A percentile compares a stretch with the other conserved stretches of the same genome.
These are phyloP conservation scores for Apiospora sp. DNA, from an alignment of 2,329 filamentous ascomycete genomes.

Conservation along the genomic window DNA sequence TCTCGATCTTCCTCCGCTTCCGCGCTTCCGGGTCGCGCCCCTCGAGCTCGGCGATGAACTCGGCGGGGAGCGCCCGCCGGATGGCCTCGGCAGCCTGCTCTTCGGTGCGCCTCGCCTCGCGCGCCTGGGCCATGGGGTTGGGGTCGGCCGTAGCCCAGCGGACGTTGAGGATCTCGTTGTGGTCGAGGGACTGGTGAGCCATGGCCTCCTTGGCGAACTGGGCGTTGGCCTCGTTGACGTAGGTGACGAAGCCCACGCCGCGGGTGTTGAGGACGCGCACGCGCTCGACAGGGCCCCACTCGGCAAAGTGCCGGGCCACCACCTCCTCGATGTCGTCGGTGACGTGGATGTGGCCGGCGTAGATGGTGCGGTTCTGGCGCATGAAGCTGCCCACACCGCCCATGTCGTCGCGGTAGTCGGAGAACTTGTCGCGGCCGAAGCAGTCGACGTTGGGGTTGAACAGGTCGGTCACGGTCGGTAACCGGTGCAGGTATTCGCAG, in stretches of 20 bases:
- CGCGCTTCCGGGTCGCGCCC: constrained; percentile 86
- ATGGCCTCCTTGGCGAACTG: constrained; percentile 96
- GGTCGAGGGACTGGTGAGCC: constrained; percentile 91
- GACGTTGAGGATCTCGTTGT: constrained; percentile 92
- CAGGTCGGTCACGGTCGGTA: constrained; percentile 86
- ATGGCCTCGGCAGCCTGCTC: constrained; percentile 97
- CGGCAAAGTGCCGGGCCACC: constrained; percentile 91
- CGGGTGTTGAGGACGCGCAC: constrained; percentile 86
- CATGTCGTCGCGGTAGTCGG: constrained; percentile 96
- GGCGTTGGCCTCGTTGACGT: constrained; percentile 86
- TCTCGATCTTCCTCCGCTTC: constrained; percentile 90
- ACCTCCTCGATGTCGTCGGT: constrained; percentile 97
- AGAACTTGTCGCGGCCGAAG: constrained; percentile 92
- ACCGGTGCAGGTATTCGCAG: constrained; percentile 90
- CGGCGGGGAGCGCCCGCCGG: constrained; percentile 82
- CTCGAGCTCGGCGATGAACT: constrained; percentile 93
- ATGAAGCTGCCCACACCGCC: constrained; percentile 94
- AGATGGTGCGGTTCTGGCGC: constrained; percentile 92
- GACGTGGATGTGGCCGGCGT: constrained; percentile 92
- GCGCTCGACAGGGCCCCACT: constrained; percentile 94
- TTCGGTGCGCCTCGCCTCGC: constrained; percentile 87
- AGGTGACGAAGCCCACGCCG: constrained; percentile 95
- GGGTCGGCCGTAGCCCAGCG: constrained; percentile 97
- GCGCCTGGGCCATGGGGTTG: constrained; percentile 92
- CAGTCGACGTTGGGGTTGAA: constrained; percentile 96